Evolutionary conservation across 1,284 basidiomycete genomes (phyloP).

Genomic region (Trametes sp.): DNA sequence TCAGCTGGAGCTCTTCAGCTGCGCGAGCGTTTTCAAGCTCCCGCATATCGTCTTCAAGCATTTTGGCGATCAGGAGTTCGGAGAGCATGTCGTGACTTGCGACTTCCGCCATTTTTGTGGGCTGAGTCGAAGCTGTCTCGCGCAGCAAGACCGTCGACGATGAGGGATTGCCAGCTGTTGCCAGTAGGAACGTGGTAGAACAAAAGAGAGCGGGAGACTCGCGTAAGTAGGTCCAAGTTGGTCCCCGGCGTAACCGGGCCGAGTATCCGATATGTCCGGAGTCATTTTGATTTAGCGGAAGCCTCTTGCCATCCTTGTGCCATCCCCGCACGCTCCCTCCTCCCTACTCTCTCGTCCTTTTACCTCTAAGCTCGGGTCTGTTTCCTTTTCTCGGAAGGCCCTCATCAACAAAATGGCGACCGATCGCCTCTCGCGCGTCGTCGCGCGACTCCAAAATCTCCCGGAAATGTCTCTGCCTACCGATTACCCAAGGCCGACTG

Average conservation of each 20-base stretch:
- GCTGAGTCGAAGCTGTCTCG: too few species aligned
- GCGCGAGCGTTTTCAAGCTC: slow-evolving; percentile 37
- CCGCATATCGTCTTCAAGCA: slow-evolving; percentile 46
- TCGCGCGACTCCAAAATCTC: slow-evolving; percentile 73
- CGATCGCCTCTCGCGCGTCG: slow-evolving; percentile 58
- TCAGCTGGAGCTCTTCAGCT: slow-evolving; percentile 45
- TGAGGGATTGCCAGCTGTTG: too few species aligned
- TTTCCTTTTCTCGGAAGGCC: neutral
- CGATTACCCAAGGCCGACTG: slow-evolving; percentile 91
- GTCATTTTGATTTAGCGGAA: slow-evolving; percentile 15
- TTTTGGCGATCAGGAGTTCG: slow-evolving; percentile 47
- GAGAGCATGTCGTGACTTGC: slow-evolving; percentile 30
- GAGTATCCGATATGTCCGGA: slow-evolving; percentile 12
- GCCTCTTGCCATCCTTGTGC: too few species aligned
- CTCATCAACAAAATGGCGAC: slow-evolving; percentile 42
- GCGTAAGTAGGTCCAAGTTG: slow-evolving; percentile 22
- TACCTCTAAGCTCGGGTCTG: too few species aligned
- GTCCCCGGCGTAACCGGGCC: slow-evolving; percentile 14
- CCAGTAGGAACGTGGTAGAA: neutral
- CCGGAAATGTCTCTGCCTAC: slow-evolving; percentile 95
- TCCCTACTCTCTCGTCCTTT: neutral
- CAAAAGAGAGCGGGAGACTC: neutral
- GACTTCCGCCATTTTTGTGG: slow-evolving; percentile 14
- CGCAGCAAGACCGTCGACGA: too few species aligned
- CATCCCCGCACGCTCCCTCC: neutral